These are phyloP conservation scores for Eragrostis tef DNA, from an alignment of 202 grass and related monocot genomes.

Conservation along the genomic window DNA sequence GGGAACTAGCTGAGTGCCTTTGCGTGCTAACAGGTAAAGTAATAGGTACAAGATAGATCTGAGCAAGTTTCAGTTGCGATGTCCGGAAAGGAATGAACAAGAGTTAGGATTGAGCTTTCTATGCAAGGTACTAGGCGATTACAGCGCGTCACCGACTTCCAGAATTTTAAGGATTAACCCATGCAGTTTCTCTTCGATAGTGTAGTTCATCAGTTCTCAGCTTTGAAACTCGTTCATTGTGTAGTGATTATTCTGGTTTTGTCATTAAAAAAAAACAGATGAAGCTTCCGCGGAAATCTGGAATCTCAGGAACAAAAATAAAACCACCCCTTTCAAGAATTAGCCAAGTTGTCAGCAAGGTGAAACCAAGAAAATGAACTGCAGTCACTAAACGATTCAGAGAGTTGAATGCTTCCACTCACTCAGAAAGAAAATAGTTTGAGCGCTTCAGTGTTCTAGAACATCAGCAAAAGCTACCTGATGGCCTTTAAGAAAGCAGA, in stretches of 20 bases:
- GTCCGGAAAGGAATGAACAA: background rate
- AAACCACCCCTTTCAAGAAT: background rate
- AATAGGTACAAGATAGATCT: background rate
- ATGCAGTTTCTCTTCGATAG: background rate
- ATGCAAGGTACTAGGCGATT: no score
- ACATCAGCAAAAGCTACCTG: slow-evolving; percentile 12
- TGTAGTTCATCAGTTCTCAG: background rate
- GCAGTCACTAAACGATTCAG: background rate
- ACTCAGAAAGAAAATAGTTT: background rate
- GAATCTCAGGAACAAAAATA: background rate
- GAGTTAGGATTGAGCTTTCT: background rate
- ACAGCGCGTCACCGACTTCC: background rate
- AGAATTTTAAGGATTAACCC: background rate
- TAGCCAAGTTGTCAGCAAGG: background rate
- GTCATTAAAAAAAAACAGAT: background rate
- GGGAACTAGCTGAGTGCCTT: background rate
- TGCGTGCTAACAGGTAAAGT: slow-evolving; percentile 22
- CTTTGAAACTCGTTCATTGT: background rate
- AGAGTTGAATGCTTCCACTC: background rate
- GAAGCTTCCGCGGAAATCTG: background rate
- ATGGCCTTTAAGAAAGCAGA: slow-evolving; percentile 6
- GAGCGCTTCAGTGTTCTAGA: background rate
- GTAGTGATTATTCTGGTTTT: background rate
- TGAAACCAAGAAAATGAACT: background rate
- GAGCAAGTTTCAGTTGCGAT: background rate